Evolutionary conservation across 805 yeast species (phyloP).

Genomic region (Priceomyces medius): DNA sequence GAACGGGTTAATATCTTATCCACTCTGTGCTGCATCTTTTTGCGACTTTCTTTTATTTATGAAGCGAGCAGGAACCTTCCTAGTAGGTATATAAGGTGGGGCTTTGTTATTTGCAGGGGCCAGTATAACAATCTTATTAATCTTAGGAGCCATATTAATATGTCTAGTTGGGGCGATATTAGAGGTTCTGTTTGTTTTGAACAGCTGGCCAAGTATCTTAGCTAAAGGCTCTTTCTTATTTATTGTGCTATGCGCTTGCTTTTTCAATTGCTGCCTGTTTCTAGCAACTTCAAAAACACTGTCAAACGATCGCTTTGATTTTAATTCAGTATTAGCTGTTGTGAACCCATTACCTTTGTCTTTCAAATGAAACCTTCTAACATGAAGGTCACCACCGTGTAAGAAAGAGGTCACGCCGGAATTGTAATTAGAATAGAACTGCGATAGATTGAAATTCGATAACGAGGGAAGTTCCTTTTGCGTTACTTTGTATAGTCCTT

Average conservation of each 20-base stretch:
- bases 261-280: not conserved
- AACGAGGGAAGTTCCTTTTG: slow-evolving; percentile 3
- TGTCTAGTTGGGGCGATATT: not conserved
- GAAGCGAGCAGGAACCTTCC: slow-evolving; percentile 14
- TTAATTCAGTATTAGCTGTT: slow-evolving; percentile 2
- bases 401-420: slow-evolving; percentile 11
- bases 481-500: slow-evolving; percentile 17
- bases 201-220: not conserved
- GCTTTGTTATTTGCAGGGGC: slow-evolving; percentile 19
- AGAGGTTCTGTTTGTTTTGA: not conserved
- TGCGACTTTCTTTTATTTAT: slow-evolving; percentile 5
- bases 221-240: not conserved
- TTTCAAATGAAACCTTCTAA: not conserved
- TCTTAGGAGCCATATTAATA: slow-evolving; percentile 4
- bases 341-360: not conserved
- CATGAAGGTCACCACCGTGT: slow-evolving; percentile 8
- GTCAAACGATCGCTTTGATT: not conserved
- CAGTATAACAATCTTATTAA: not conserved
- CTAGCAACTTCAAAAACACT: not conserved
- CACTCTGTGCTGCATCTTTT: not conserved
- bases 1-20: not conserved
- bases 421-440: slow-evolving; percentile 14
- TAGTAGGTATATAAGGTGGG: slow-evolving; percentile 33
- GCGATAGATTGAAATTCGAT: slow-evolving; percentile 9
- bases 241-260: not conserved